Conservation (phyloP, 768 basidiomycete genomes). For the Agrocybe chaxingu region DNA sequence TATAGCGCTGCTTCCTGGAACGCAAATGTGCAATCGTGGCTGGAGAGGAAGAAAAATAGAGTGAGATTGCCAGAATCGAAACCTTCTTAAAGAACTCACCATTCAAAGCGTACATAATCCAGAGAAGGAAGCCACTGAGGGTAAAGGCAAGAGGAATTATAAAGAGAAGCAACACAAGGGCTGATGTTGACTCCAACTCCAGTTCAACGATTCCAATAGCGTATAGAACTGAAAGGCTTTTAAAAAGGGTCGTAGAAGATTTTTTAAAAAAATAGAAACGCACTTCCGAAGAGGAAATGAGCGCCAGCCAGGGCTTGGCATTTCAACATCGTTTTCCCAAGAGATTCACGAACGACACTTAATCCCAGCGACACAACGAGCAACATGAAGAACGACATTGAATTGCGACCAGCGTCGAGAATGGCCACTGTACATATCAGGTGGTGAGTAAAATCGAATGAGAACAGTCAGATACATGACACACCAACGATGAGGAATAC, state of each 20-base stretch:
- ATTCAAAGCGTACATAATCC: conserved; percentile 91
- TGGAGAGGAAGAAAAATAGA: conserved; percentile 23
- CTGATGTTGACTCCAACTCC: conserved; percentile 86
- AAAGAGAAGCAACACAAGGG: conserved; percentile 79
- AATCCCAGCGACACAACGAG: conserved; percentile 90
- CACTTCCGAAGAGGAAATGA: conserved; percentile 95
- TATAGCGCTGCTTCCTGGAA: conserved; percentile 83
- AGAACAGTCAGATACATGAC: conserved; percentile 18
- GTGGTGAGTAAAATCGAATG: conserved; percentile 4
- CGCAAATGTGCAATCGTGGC: conserved; percentile 87
- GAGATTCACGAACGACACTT: conserved; percentile 85
- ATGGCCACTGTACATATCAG: conserved; percentile 67
- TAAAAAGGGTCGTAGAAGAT: background rate
- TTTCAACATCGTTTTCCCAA: conserved; percentile 81
- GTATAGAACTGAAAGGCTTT: conserved; percentile 65
- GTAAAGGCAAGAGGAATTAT: conserved; percentile 94
- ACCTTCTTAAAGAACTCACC: conserved; percentile 42
- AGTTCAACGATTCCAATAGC: conserved; percentile 94
- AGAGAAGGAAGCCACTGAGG: conserved; percentile 91
- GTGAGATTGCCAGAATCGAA: background rate
- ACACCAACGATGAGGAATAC: conserved; percentile 91
- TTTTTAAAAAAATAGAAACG: conserved; percentile 22
- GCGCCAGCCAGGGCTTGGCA: conserved; percentile 78
- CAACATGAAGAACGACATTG: conserved; percentile 93
- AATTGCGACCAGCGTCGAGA: conserved; percentile 91